Conservation (phyloP, 148 eudicot genomes). For the Drosera capensis region DNA sequence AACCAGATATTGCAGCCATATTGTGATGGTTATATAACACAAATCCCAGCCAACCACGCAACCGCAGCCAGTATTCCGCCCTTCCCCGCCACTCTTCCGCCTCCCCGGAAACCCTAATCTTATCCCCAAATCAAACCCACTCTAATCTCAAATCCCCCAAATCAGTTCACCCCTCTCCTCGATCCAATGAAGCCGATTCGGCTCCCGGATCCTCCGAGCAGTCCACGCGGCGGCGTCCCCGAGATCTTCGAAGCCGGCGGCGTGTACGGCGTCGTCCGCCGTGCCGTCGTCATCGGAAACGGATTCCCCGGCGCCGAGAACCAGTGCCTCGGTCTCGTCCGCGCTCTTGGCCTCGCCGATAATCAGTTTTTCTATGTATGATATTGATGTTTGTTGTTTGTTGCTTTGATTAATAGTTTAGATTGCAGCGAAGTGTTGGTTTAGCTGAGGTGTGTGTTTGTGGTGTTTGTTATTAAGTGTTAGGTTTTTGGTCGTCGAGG, state of each 20-base stretch:
- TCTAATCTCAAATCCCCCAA: too few species aligned
- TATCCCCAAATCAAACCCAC: too few species aligned
- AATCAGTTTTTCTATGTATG: slow-evolving; percentile 70
- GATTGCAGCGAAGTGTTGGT: not conserved
- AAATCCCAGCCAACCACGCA: too few species aligned
- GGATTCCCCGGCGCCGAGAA: slow-evolving; percentile 83
- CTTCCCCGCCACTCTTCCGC: too few species aligned
- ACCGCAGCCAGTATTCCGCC: too few species aligned
- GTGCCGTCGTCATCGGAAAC: slow-evolving; percentile 79
- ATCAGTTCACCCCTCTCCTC: not conserved
- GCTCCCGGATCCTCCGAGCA: slow-evolving; percentile 83
- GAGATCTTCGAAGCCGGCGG: slow-evolving; percentile 89
- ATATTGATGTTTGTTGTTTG: slow-evolving; percentile 1
- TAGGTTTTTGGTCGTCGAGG: too few species aligned
- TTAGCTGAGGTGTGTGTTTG: too few species aligned
- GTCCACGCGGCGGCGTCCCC: slow-evolving; percentile 61
- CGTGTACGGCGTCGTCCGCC: slow-evolving; percentile 61
- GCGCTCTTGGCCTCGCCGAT: slow-evolving; percentile 74
- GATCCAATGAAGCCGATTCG: slow-evolving; percentile 69
- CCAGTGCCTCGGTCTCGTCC: slow-evolving; percentile 80
- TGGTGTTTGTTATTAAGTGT: too few species aligned
- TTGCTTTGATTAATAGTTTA: not conserved
- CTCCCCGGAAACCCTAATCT: too few species aligned
- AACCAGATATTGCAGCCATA: too few species aligned
- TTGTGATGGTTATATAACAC: too few species aligned